Conservation (phyloP, 169 alveolate genomes). For the Babesia gibsoni region DNA sequence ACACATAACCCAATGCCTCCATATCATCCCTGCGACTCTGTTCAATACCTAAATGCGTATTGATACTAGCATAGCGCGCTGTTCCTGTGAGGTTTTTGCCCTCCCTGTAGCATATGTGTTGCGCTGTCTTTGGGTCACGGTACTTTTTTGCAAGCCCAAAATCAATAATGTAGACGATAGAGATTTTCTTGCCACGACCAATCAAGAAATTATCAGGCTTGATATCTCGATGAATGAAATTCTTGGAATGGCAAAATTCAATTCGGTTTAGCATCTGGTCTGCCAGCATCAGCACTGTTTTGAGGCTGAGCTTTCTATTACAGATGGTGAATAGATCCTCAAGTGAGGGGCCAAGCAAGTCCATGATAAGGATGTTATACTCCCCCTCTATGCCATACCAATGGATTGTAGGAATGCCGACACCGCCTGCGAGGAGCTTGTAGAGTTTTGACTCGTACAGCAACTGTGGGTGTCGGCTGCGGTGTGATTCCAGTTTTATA, state of each 20-base stretch:
- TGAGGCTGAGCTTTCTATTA: conserved; percentile 91
- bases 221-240: conserved; percentile 95
- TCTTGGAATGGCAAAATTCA: conserved; percentile 92
- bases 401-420: conserved; percentile 95
- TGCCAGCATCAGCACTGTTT: conserved; percentile 92
- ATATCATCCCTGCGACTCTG: conserved; percentile 97
- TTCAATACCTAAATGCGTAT: conserved; percentile 98
- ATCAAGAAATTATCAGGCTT: conserved; percentile 96
- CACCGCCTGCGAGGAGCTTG: conserved; percentile 92
- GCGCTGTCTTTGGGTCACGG: conserved; percentile 92
- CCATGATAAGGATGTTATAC: conserved; percentile 95
- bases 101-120: conserved; percentile 97
- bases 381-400: conserved; percentile 99
- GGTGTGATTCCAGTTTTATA: conserved; percentile 92
- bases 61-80: conserved; percentile 97
- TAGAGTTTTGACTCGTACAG: conserved; percentile 95
- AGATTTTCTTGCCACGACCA: conserved; percentile 85
- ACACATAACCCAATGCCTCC: conserved; percentile 97
- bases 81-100: conserved; percentile 98
- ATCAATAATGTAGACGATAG: conserved; percentile 90
- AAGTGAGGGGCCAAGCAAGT: conserved; percentile 94
- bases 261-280: conserved; percentile 94
- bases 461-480: conserved; percentile 94
- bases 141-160: conserved; percentile 96
- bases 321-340: conserved; percentile 95